These are phyloP conservation scores for Quercus tomentella DNA, from an alignment of 331 rosid species.

Conservation along the genomic window DNA sequence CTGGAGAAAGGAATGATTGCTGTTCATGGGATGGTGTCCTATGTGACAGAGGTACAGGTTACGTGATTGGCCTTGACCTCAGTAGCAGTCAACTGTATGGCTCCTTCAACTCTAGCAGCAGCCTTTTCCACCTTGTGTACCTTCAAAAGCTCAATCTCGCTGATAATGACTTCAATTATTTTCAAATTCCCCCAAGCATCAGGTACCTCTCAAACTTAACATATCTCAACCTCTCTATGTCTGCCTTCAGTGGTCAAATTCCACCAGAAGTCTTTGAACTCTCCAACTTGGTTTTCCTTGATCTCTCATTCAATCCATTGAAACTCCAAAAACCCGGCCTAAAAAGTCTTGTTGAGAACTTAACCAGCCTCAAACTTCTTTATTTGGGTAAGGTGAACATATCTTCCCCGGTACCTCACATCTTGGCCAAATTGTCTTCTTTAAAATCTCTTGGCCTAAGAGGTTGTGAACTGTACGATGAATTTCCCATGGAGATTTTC, in stretches of 20 bases:
- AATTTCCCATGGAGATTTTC: too few species aligned
- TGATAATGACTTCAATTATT: not conserved
- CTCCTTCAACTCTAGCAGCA: conserved; percentile 26
- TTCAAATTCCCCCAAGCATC: not conserved
- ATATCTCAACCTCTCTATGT: not conserved
- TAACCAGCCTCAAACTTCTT: not conserved
- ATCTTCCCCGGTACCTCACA: too few species aligned
- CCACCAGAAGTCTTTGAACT: not conserved
- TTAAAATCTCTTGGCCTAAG: too few species aligned
- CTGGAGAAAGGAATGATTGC: conserved; percentile 9
- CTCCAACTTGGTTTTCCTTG: not conserved
- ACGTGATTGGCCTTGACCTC: conserved; percentile 25
- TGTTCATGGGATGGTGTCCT: conserved; percentile 35
- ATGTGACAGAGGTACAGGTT: conserved; percentile 20
- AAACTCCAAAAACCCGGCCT: not conserved
- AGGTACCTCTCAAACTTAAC: not conserved
- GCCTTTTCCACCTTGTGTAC: conserved; percentile 17
- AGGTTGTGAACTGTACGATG: accelerated
- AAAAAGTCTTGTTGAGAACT: not conserved
- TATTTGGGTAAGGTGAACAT: accelerated
- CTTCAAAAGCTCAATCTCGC: not conserved
- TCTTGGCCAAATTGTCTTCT: too few species aligned
- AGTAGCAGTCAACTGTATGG: conserved; percentile 22
- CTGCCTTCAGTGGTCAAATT: not conserved
- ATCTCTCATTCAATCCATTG: not conserved